Evolutionary conservation across 164 flowering plant genomes (phyloP), one percentile per base, ranked within the genome.

Genomic region (Pachysandra terminalis): DNA sequence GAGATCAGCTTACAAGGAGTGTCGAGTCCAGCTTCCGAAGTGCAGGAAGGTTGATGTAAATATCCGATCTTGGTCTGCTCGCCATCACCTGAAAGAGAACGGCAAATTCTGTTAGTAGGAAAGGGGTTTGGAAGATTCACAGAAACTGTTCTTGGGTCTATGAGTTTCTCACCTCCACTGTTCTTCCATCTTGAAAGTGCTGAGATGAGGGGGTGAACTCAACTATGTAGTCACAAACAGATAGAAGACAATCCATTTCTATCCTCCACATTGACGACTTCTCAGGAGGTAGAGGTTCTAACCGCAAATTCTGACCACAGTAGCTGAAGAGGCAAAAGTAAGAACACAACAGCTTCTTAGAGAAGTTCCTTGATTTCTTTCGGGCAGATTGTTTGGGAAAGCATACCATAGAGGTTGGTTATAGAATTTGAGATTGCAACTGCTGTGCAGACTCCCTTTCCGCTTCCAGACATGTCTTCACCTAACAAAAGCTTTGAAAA

Each of bases 391-490:
- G 67, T 23, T 12, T 19, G 25, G 48, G 32, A 19, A 56, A 24
- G 14, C 52, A 25, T 79, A 93, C 99, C 99, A 60, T 88, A 96
- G 52, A 96, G 98, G 64, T 96, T 96, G 63, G 99, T 96, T 26
- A 93, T 91, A 78, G 99, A 78, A 74, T 96, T 96, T 48, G 99
- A 96, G 74, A 96, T 84, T 37, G 98, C 81, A 1, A 91, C 89
- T 0, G 98, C 96, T 1, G 97, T 85, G 79, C 90, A 86, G 56
- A 96, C 99, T 0, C 99, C 99, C 78, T 91, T 91, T 13, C 98
- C 99, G 65, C 92, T 59, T 66, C 99, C 99, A 19, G 98, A 96
- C 99, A 96, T 96, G 81, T 96, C 98, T 78, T 93, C 98, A 1
- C 99, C 99, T 22, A 96, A 73, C 79, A 96, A 70, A 67, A 96